Base-by-base conservation (phyloP, 2,329 filamentous ascomycete genomes). In the Fusarium protoensiforme region DNA sequence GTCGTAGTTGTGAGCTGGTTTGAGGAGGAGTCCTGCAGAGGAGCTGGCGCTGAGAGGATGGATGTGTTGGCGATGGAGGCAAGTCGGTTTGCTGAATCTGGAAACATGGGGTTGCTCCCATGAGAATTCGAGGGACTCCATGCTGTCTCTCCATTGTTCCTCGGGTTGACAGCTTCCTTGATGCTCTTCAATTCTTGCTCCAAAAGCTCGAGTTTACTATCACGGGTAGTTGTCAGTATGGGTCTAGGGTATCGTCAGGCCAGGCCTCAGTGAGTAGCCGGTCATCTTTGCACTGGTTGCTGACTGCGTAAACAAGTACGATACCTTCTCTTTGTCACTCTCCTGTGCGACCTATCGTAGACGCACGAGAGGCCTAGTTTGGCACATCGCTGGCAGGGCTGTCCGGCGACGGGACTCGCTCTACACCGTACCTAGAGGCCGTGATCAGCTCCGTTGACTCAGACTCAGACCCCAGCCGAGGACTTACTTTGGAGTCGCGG, bases 181-280 rank as follows among this genome's bases (percentile, higher is more conserved):
- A 89, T 89, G 75, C 81, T 86, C 70, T 83, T 85, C n/a, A 89
- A 84, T 75, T 89, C 87, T 68, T 87, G 85, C 59, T 86, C 87
- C 6, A 89, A 81, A 69, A 87, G 85, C 71, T 90, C 88, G 4
- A 90, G 81, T 76, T 90, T 89, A 74, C 88, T 89, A 54, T 53
- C 27, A 29, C 11, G 14, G 24, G 56, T 62, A 8, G 43, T 43
- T 18, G 66, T 74, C 57, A 75, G 69, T 43, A 64, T 20, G 22
- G 11, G 46, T 68, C 18, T 61, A 51, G 56, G 66, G 66, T 54
- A 56, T 13, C 48, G 38, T 35, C 35, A 39, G 46, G 18, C 27
- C 24, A 53, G 16, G 43, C 16, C 24, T 41, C 33, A 27, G n/a
- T 10, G 22, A 20, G 62, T 14, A 33, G 13, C n/a, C 13, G 10